Conservation (phyloP, 805 yeast genomes). For the Zygotorulaspora florentina region DNA sequence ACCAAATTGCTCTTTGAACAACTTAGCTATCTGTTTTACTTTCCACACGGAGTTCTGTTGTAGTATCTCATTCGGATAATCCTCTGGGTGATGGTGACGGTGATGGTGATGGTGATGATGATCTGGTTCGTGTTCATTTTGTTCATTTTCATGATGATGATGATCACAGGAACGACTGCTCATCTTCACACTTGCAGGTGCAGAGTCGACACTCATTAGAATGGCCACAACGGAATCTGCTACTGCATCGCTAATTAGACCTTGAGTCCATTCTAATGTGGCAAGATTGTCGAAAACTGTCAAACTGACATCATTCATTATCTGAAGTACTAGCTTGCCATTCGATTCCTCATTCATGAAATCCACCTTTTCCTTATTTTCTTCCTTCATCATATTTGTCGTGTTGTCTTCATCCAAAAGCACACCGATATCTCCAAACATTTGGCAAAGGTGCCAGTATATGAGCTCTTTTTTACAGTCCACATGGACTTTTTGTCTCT, state of each 20-base stretch:
- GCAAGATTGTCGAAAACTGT: conserved; percentile 48
- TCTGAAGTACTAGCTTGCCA: conserved; percentile 46
- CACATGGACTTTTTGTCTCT: conserved; percentile 72
- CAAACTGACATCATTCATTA: conserved; percentile 62
- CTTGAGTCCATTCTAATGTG: conserved; percentile 86
- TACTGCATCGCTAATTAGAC: conserved; percentile 81
- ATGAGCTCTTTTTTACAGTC: conserved; percentile 78
- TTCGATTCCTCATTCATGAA: conserved; percentile 7
- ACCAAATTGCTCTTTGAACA: conserved; percentile 86
- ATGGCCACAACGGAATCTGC: conserved; percentile 94
- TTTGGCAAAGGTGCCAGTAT: conserved; percentile 86
- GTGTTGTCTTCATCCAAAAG: conserved; percentile 49
- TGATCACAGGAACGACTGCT: conserved; percentile 60
- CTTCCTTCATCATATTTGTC: conserved; percentile 15
- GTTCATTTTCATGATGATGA: conserved; percentile 16
- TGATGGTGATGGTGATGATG: conserved; percentile 37
- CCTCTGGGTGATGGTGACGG: conserved; percentile 11
- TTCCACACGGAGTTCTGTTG: conserved; percentile 33
- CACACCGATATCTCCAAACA: conserved; percentile 84
- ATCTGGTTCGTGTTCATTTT: conserved; percentile 29
- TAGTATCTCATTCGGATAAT: conserved; percentile 12
- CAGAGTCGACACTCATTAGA: conserved; percentile 83
- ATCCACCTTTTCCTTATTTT: conserved; percentile 8
- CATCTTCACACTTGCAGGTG: conserved; percentile 90
- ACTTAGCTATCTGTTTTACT: conserved; percentile 51